Evolutionary conservation across 441 rosid species (phyloP), one percentile per base, ranked within the genome.

Genomic region (Pelargonium citronellum): DNA sequence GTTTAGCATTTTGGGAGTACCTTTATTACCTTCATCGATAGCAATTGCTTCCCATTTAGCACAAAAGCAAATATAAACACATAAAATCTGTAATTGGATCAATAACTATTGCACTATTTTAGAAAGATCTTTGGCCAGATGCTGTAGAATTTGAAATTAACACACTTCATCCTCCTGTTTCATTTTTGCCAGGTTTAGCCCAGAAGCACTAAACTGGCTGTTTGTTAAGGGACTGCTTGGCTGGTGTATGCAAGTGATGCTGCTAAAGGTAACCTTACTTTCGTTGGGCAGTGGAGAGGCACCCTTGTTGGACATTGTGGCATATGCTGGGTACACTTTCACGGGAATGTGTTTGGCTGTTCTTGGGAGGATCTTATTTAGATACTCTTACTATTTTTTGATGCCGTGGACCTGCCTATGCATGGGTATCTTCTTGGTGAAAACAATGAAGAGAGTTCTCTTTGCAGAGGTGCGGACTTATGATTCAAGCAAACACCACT

Each of bases 361-460:
- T 44, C 74, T 88, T 4, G 92, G 97, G 47, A 88, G 77, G 82
- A 85, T 91, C 47, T 49, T 86, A 12, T 82, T 83, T 76, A 82
- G 85, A 57, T 91, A 87, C 78, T 83, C 89, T 0, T 93, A 91
- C 86, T 91, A 91, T 76, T 77, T 81, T 70, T 67, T 93, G 80
- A 85, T 93, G 90, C 94, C 91, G 0, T 84, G 90, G 88, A 77
- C 91, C 57, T 89, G 90, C 83, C 75, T 93, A 17, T 91, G 95
- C 79, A 86, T 87, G 77, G 97, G 91, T 22, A 74, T 86, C 69
- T 91, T 93, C 85, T 79, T 91, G 84, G 95, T 89, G 71, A 91
- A 91, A 87, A 91, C 96, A 0, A 89, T 88, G 94, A 91, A 89
- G 80, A 83, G 97, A 69, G 97, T 91, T 30, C 91, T 91, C 62